A percentile compares a stretch with the other conserved stretches of the same genome.
Conservation (phyloP, 2,329 filamentous ascomycete genomes). For the Colletotrichum sidae region DNA sequence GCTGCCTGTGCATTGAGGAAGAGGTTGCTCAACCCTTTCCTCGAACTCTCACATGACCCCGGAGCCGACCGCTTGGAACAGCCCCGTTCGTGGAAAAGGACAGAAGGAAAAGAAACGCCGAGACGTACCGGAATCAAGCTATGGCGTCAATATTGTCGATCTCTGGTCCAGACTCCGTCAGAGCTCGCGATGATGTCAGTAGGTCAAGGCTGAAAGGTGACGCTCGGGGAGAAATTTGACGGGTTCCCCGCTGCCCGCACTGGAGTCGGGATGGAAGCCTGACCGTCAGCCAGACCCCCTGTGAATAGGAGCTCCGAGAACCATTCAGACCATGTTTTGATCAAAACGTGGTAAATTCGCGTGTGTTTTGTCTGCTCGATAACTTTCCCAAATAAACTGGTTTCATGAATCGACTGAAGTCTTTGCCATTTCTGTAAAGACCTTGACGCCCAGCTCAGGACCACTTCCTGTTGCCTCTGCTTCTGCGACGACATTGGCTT, state of each 20-base stretch:
- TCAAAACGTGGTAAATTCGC: too few relatives aligned
- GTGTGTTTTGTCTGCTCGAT: too few relatives aligned
- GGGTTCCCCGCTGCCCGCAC: conserved; percentile 31
- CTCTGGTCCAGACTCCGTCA: conserved; percentile 32
- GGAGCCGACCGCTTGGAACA: conserved; percentile 12
- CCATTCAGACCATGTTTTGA: too few relatives aligned
- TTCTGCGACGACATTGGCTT: not conserved
- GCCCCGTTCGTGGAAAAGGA: not conserved
- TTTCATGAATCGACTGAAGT: too few relatives aligned
- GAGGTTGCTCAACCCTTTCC: not conserved
- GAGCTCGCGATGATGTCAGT: conserved; percentile 35
- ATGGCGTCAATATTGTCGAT: conserved; percentile 35
- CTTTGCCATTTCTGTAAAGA: too few relatives aligned
- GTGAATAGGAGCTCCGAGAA: not conserved
- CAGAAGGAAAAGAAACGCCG: not conserved
- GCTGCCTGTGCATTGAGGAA: not conserved
- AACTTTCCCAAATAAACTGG: too few relatives aligned
- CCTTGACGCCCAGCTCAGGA: not conserved
- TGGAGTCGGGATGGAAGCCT: conserved; percentile 11
- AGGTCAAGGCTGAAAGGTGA: conserved; percentile 28
- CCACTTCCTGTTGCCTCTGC: not conserved
- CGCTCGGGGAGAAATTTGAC: conserved; percentile 28
- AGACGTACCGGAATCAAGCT: conserved; percentile 22
- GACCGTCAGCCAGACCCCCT: conserved; percentile 11
- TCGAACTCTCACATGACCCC: conserved; percentile 11